Evolutionary conservation across 768 basidiomycete genomes (phyloP), one percentile per base, ranked within the genome.

Genomic region (Lactarius hatsudake): DNA sequence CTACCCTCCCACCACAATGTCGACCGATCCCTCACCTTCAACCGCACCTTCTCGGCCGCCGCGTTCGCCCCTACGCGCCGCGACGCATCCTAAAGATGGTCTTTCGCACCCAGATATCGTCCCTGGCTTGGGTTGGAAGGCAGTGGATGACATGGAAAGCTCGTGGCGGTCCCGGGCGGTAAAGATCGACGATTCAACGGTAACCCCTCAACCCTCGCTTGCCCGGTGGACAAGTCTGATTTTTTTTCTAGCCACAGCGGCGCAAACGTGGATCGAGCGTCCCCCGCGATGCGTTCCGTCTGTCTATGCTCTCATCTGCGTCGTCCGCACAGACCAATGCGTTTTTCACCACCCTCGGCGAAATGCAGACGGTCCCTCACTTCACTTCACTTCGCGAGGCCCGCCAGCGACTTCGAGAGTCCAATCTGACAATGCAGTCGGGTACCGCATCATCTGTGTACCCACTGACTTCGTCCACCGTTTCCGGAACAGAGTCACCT

Each of bases 391-490:
- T 71, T 30, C 71, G 69, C 34, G 70, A 71, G 42, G 68, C 72
- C 34, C 67, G 71, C 45, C 71, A 67, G 34, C 73, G 74, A 58
- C 66, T 75, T 58, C 79, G 83, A 61, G 81, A 82, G 71, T 86
- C 85, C 30, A 59, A 83, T 9, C 79, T 86, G 40, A 89, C 89
- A 3, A 84, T 87, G 56, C 79, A 85, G 66, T 90, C 90, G 3
- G 83, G 81, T 12, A 81, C 82, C n/a, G 87, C 89, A 18, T 91
- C 91, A 5, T 93, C 92, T 18, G 77, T 91, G 26, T 93, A 93
- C 73, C 91, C 92, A 61, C 80, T 84, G 57, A 90, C 90, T 51
- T 87, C 88, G 6, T 86, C 87, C 8, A 86, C 86, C 53, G 79
- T 82, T 30, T 86, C 87, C 38, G 83, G 80, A 20, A 84, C 87